Evolutionary conservation across 345 rosid genomes (phyloP).

Genomic region (Noccaea bulbosa): DNA sequence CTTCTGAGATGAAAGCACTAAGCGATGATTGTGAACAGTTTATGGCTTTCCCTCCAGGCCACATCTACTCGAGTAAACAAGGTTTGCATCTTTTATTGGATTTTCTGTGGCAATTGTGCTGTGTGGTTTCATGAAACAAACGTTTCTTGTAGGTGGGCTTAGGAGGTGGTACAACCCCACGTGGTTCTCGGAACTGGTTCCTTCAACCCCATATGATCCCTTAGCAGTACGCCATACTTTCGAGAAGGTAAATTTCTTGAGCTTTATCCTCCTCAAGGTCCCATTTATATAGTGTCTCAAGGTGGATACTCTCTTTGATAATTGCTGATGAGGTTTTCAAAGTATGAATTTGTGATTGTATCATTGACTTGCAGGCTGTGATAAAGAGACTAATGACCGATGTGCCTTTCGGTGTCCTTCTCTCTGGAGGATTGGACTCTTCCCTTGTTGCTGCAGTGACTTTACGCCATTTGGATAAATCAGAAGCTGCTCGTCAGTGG

Average conservation of each 20-base stretch:
- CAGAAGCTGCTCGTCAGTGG: conserved; percentile 81
- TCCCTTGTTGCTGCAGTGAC: conserved; percentile 88
- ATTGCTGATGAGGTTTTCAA: not conserved
- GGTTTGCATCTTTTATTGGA: conserved; percentile 50
- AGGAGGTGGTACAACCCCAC: conserved; percentile 84
- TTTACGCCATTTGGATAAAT: conserved; percentile 59
- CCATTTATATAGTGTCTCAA: conserved; percentile 4
- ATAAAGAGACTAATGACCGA: conserved; percentile 84
- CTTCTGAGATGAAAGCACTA: conserved; percentile 94
- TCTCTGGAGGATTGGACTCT: conserved; percentile 90
- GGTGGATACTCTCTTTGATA: conserved; percentile 9
- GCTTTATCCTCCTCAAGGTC: conserved; percentile 20
- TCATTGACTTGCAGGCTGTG: conserved; percentile 61
- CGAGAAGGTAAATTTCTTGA: conserved; percentile 61
- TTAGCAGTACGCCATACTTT: conserved; percentile 55
- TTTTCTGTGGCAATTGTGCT: conserved; percentile 1
- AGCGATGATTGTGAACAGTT: conserved; percentile 86
- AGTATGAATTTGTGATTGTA: conserved; percentile 8
- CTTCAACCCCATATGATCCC: conserved; percentile 72
- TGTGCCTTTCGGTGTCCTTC: conserved; percentile 88
- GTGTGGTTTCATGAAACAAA: conserved; percentile 17
- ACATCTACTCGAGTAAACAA: conserved; percentile 86
- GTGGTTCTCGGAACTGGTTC: conserved; percentile 70
- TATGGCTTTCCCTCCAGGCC: conserved; percentile 73
- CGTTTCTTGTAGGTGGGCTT: conserved; percentile 58